phyloP scores from a whole-genome alignment of 2,329 filamentous ascomycete genomes.

The Clonostachys chloroleuca region DNA sequence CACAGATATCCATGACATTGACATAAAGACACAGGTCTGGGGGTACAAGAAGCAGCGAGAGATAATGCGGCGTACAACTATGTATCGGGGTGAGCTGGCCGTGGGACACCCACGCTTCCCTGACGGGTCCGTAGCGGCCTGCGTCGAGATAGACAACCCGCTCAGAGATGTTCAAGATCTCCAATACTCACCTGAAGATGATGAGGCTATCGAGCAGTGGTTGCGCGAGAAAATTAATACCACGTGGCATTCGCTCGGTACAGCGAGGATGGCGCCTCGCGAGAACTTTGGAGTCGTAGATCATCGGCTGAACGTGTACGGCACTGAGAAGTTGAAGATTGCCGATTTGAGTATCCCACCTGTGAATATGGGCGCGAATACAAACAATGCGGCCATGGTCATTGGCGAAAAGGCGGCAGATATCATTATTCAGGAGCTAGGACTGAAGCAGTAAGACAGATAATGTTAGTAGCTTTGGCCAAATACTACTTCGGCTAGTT shows the following conservation, averaged over 20 bases:
- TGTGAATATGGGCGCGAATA: constrained; percentile 37
- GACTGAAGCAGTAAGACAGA: constrained; percentile 2
- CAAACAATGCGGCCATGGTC: constrained; percentile 39
- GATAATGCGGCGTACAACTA: constrained; percentile 47
- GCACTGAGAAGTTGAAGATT: constrained; percentile 27
- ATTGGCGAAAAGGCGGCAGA: constrained; percentile 39
- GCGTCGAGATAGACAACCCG: constrained; percentile 30
- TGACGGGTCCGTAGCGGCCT: constrained; percentile 26
- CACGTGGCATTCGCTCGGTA: constrained; percentile 25
- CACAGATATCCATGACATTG: constrained; percentile 32
- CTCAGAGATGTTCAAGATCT: constrained; percentile 23
- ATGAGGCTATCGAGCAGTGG: constrained; percentile 36
- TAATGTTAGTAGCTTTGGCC: too few relatives aligned
- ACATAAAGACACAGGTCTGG: constrained; percentile 56
- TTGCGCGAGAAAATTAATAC: constrained; percentile 27
- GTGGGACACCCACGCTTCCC: constrained; percentile 36
- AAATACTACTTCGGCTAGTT: too few relatives aligned
- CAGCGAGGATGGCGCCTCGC: constrained; percentile 30
- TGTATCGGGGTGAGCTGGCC: constrained; percentile 40
- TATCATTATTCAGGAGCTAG: constrained; percentile 27
- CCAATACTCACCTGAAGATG: constrained; percentile 39
- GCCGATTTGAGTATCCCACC: constrained; percentile 23
- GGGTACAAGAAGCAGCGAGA: constrained; percentile 59
- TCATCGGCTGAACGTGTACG: constrained; percentile 30
- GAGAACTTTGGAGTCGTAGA: constrained; percentile 32